Percentiles rank a stretch among this genome's conserved stretches.
phyloP scores from a whole-genome alignment of 1,284 basidiomycete genomes.

The Pterula multifida region DNA sequence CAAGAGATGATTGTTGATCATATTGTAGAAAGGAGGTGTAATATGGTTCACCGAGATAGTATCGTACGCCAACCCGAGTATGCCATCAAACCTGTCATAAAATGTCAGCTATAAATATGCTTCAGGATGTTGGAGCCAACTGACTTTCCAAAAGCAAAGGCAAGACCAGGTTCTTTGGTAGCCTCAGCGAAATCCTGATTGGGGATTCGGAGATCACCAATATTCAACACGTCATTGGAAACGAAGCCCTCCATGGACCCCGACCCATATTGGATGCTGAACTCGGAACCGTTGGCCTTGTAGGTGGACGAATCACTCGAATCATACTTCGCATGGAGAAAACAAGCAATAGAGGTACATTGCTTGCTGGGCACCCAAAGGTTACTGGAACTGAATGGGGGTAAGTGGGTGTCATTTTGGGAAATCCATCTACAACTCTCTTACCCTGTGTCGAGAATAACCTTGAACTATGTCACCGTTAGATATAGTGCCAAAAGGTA shows the following conservation, averaged over 20 bases:
- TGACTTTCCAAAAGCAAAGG: conserved; percentile 94
- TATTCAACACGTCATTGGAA: conserved; percentile 73
- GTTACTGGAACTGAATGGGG: conserved; percentile 66
- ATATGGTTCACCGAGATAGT: conserved; percentile 95
- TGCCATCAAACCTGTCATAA: conserved; percentile 77
- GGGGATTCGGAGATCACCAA: conserved; percentile 78
- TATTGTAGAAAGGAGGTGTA: conserved; percentile 90
- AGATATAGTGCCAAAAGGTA: conserved; percentile 3
- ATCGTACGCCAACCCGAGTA: conserved; percentile 91
- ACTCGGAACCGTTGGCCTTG: conserved; percentile 85
- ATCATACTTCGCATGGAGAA: conserved; percentile 93
- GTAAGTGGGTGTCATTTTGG: too few relatives aligned
- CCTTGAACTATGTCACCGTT: conserved; percentile 50
- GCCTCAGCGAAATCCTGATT: conserved; percentile 93
- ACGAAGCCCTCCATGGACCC: conserved; percentile 97
- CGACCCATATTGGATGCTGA: conserved; percentile 93
- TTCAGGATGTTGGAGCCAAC: conserved; percentile 18
- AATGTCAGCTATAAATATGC: conserved; percentile 2
- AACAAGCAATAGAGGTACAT: conserved; percentile 96
- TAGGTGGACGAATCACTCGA: conserved; percentile 75
- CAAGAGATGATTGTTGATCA: conserved; percentile 79
- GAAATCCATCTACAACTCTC: too few relatives aligned
- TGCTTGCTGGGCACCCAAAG: conserved; percentile 85
- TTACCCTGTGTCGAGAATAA: conserved; percentile 79
- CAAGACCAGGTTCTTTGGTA: conserved; percentile 91